A percentile compares a stretch with the other conserved stretches of the same genome.
Evolutionary conservation across 192 early-diverging fungal species (phyloP).

Genomic region (Coemansia sp.): DNA sequence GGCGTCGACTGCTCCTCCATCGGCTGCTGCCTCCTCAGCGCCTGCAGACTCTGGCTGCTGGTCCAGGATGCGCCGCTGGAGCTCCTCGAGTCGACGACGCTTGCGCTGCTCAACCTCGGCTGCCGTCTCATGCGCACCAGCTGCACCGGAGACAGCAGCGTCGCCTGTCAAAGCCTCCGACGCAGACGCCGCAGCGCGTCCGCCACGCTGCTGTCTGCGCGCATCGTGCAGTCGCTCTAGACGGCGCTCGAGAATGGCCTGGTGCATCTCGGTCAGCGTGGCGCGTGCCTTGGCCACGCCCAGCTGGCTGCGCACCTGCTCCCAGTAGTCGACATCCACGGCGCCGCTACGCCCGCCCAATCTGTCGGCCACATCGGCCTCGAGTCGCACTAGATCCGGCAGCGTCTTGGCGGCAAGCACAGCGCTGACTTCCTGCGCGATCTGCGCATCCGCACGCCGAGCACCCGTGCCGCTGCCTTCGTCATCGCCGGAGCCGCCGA

Average conservation of each 20-base stretch:
- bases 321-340: slow-evolving; percentile 97
- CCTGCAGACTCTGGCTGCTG: slow-evolving; percentile 21
- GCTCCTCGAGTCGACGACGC: slow-evolving; percentile 50
- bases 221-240: slow-evolving; percentile 68
- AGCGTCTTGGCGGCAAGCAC: slow-evolving; percentile 76
- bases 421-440: slow-evolving; percentile 60
- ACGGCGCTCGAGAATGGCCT: slow-evolving; percentile 69
- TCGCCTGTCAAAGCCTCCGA: too few species aligned
- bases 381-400: slow-evolving; percentile 69
- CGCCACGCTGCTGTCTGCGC: slow-evolving; percentile 28
- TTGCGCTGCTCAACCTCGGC: slow-evolving; percentile 53
- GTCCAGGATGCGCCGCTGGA: slow-evolving; percentile 53
- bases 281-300: slow-evolving; percentile 82
- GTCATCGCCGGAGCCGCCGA: neutral
- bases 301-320: slow-evolving; percentile 71
- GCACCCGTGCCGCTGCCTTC: slow-evolving; percentile 12
- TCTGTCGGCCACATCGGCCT: slow-evolving; percentile 75
- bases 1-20: neutral
- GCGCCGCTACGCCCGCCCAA: slow-evolving; percentile 60
- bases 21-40: neutral
- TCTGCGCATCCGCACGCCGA: slow-evolving; percentile 14
- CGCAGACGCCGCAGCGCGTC: slow-evolving; percentile 18
- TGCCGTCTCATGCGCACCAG: slow-evolving; percentile 29
- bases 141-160: slow-evolving; percentile 4
- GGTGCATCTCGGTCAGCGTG: slow-evolving; percentile 73